Percentiles rank a stretch among this genome's conserved stretches.
phyloP scores from a whole-genome alignment of 805 yeast genomes.

The Yamadazyma kitorensis region DNA sequence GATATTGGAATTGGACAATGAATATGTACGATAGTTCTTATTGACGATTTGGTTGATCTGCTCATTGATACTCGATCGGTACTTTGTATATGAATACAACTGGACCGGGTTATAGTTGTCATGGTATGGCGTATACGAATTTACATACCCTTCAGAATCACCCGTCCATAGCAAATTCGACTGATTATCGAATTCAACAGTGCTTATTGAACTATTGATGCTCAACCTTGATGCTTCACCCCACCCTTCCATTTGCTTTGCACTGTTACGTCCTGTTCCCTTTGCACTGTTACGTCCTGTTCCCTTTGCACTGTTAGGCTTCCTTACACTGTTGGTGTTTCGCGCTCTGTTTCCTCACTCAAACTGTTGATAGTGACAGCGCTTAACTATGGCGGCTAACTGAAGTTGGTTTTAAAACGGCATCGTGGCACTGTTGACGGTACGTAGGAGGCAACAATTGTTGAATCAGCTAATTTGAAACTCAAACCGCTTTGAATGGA shows the following conservation, averaged over 20 bases:
- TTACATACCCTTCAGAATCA: conserved; percentile 53
- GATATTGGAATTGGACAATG: conserved; percentile 29
- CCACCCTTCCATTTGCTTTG: conserved; percentile 61
- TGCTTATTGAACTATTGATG: conserved; percentile 15
- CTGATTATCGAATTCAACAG: conserved; percentile 58
- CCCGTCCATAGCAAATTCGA: conserved; percentile 86
- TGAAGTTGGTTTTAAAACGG: no score
- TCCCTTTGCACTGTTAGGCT: no score
- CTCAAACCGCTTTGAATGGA: no score
- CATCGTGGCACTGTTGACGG: no score
- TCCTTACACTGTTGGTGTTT: no score
- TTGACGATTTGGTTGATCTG: conserved; percentile 22
- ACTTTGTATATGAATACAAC: conserved; percentile 36
- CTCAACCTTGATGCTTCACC: conserved; percentile 35
- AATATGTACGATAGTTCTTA: conserved; percentile 32
- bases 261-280: no score
- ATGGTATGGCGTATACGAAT: conserved; percentile 27
- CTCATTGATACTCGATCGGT: conserved; percentile 20
- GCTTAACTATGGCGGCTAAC: no score
- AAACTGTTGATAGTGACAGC: no score
- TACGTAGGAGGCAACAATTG: no score
- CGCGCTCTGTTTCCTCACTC: no score
- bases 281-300: no score
- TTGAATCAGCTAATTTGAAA: no score
- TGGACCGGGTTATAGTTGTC: conserved; percentile 6